These are phyloP conservation scores for Xylaria sp. DNA, from an alignment of 2,329 filamentous ascomycete species.

Conservation along the genomic window DNA sequence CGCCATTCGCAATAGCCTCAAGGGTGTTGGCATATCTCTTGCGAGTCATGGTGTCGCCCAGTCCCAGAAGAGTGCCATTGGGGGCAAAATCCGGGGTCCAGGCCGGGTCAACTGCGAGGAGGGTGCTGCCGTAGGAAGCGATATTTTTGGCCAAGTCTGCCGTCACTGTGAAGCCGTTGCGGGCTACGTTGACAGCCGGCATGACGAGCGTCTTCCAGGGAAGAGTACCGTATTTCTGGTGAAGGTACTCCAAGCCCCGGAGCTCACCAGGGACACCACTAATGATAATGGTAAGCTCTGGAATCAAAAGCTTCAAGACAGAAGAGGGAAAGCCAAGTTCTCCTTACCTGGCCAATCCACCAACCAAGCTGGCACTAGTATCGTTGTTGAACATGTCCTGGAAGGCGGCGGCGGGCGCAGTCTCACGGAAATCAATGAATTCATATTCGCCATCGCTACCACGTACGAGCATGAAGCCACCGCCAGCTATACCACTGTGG, in stretches of 20 bases:
- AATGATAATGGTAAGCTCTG: constrained; percentile 19
- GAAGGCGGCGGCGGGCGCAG: constrained; percentile 70
- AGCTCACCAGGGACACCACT: constrained; percentile 66
- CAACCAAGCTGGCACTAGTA: constrained; percentile 55
- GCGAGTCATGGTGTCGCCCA: constrained; percentile 37
- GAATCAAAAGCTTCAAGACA: neutral
- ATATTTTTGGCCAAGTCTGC: constrained; percentile 65
- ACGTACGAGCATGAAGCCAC: constrained; percentile 82
- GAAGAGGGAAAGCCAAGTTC: constrained; percentile 1
- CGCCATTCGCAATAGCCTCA: constrained; percentile 42
- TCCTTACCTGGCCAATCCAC: constrained; percentile 67
- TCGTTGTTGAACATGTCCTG: constrained; percentile 78
- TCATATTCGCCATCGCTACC: constrained; percentile 69
- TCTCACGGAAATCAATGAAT: constrained; percentile 80
- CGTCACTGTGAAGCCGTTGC: constrained; percentile 65
- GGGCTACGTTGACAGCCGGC: constrained; percentile 67
- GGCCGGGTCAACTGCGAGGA: constrained; percentile 62
- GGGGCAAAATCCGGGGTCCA: constrained; percentile 80
- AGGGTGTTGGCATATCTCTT: constrained; percentile 52
- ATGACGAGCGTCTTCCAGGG: constrained; percentile 62
- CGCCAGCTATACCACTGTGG: constrained; percentile 79
- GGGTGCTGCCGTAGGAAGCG: constrained; percentile 45
- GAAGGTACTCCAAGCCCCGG: constrained; percentile 67
- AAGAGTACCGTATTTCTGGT: constrained; percentile 59
- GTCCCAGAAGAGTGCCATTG: constrained; percentile 32